phyloP scores from a whole-genome alignment of 2,329 filamentous ascomycete genomes.

The Colletotrichum chlorophyti region DNA sequence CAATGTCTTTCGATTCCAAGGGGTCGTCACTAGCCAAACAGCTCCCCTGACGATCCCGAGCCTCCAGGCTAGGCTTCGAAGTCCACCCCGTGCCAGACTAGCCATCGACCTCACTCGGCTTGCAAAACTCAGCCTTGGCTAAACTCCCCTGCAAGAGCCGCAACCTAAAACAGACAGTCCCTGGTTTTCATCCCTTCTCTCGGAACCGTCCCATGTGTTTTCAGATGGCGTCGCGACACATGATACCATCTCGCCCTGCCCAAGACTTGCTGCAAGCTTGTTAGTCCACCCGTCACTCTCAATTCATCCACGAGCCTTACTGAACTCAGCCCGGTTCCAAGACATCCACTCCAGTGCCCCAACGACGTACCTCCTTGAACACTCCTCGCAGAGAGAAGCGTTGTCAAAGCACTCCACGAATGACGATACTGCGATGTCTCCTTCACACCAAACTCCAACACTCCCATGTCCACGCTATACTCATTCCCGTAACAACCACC shows the following conservation, averaged over 20 bases:
- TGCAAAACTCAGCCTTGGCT: constrained; percentile 14
- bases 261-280: neutral
- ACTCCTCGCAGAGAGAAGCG: neutral
- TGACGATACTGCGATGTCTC: neutral
- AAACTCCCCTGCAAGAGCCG: constrained; percentile 25
- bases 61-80: constrained; percentile 5
- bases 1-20: constrained; percentile 6
- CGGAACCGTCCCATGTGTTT: constrained; percentile 11
- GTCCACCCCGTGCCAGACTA: neutral
- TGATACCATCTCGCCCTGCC: neutral
- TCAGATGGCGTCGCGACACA: constrained; percentile 11
- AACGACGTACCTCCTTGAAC: neutral
- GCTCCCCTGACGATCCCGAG: constrained; percentile 4
- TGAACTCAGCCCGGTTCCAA: neutral
- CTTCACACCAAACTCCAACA: constrained; percentile 18
- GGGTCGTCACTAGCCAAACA: neutral
- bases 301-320: neutral
- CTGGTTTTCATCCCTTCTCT: constrained; percentile 11
- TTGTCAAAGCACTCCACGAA: neutral
- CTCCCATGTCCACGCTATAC: constrained; percentile 11
- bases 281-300: neutral
- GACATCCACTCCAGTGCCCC: neutral
- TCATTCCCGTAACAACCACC: neutral
- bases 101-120: neutral
- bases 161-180: constrained; percentile 24